phyloP scores from a whole-genome alignment of 306 rosid species.

The Glycine latifolia region DNA sequence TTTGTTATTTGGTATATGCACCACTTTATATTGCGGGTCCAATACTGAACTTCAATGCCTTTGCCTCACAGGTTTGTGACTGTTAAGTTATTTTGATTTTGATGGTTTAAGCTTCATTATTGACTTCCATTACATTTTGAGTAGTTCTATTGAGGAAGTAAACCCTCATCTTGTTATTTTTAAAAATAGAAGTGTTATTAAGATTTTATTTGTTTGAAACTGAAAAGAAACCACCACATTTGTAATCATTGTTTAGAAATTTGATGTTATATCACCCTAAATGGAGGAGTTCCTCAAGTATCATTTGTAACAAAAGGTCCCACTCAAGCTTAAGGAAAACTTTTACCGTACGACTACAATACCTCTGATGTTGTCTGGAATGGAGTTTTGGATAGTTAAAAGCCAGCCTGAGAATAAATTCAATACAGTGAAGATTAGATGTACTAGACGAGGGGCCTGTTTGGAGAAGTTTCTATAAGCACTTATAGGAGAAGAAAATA shows the following conservation, averaged over 20 bases:
- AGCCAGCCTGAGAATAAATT: not conserved
- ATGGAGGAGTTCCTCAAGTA: too few relatives aligned
- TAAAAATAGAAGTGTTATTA: constrained; percentile 31
- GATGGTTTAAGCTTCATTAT: constrained; percentile 27
- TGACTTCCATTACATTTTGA: constrained; percentile 31
- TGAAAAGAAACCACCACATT: not conserved
- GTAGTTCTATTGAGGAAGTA: constrained; percentile 24
- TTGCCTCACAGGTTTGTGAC: constrained; percentile 87
- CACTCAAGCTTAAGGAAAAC: too few relatives aligned
- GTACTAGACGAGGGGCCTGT: not conserved
- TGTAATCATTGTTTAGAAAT: not conserved
- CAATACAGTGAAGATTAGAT: not conserved
- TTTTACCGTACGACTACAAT: too few relatives aligned
- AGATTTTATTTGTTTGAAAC: constrained; percentile 12
- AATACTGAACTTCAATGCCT: constrained; percentile 90
- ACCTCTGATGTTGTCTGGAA: too few relatives aligned
- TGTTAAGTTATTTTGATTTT: constrained; percentile 32
- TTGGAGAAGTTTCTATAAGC: not conserved
- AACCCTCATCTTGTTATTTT: constrained; percentile 36
- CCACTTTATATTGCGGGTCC: constrained; percentile 97
- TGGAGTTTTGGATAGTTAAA: too few relatives aligned
- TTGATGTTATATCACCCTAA: too few relatives aligned
- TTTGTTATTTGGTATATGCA: constrained; percentile 87
- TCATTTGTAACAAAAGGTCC: too few relatives aligned
- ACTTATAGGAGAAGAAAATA: not conserved